Conservation (phyloP, 257 asterid species). For the Phtheirospermum japonicum region DNA sequence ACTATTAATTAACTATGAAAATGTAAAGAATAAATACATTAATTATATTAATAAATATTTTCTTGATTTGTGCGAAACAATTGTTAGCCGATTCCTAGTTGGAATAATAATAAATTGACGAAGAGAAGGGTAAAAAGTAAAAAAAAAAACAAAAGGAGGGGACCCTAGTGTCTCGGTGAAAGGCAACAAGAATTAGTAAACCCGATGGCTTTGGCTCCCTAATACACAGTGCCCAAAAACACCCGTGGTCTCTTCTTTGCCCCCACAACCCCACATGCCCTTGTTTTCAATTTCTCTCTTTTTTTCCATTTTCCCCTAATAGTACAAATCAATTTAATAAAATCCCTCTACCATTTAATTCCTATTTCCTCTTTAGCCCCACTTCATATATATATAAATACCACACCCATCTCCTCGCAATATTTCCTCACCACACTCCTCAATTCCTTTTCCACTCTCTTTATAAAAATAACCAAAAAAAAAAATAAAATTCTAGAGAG, state of each 20-base stretch:
- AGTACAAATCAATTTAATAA: no score
- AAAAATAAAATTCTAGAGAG: no score
- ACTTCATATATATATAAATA: conserved; percentile 32
- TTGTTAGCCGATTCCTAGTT: no score
- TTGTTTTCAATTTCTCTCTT: conserved; percentile 20
- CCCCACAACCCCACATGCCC: conserved; percentile 58
- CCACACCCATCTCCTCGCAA: conserved; percentile 24
- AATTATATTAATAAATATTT: no score
- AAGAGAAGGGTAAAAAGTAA: no score
- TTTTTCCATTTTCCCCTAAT: no score
- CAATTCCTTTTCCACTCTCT: conserved; percentile 3
- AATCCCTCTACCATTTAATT: conserved; percentile 24
- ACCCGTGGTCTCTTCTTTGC: no score
- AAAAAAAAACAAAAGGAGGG: no score
- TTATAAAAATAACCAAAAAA: not conserved
- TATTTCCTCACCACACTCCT: conserved; percentile 33
- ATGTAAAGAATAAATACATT: no score
- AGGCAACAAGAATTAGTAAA: conserved; percentile 39
- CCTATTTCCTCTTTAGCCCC: conserved; percentile 9
- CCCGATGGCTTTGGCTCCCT: conserved; percentile 43
- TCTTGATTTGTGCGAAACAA: no score
- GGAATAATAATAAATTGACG: no score
- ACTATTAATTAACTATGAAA: no score
- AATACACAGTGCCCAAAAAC: conserved; percentile 43
- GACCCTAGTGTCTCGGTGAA: conserved; percentile 47